Evolutionary conservation across 768 basidiomycete genomes (phyloP).

Genomic region (Tephrocybe rancida): DNA sequence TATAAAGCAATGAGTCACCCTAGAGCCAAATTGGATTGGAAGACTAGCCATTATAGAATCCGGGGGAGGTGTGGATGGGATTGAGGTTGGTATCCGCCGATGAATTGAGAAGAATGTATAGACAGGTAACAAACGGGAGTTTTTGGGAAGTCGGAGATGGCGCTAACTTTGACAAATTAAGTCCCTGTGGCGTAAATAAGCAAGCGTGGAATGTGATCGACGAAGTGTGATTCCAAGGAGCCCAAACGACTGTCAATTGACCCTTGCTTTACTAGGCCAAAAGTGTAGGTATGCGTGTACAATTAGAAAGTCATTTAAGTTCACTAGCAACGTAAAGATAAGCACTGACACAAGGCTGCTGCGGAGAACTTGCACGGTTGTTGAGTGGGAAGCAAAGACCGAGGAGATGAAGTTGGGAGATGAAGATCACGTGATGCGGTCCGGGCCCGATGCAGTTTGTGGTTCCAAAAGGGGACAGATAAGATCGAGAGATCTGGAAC

Average conservation of each 20-base stretch:
- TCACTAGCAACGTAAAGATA: too few relatives aligned
- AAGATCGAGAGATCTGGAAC: conserved; percentile 4
- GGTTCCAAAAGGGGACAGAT: conserved; percentile 16
- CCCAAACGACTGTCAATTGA: background rate
- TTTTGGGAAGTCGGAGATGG: background rate
- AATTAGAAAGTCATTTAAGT: too few relatives aligned
- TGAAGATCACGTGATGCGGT: conserved; percentile 5
- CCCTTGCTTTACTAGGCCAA: too few relatives aligned
- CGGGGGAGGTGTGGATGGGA: too few relatives aligned
- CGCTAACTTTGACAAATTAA: background rate
- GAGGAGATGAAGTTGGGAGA: background rate
- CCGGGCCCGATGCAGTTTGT: background rate
- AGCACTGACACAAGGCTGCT: too few relatives aligned
- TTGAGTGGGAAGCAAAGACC: background rate
- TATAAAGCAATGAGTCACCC: too few relatives aligned
- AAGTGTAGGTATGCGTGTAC: too few relatives aligned
- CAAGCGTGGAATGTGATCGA: background rate
- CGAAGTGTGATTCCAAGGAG: background rate
- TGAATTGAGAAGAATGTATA: background rate
- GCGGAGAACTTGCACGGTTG: too few relatives aligned
- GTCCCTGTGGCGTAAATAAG: conserved; percentile 12
- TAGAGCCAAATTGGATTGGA: too few relatives aligned
- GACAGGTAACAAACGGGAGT: background rate
- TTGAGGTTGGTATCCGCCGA: too few relatives aligned
- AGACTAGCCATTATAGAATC: too few relatives aligned